Evolutionary conservation across 2,329 filamentous ascomycete genomes (phyloP), one percentile per base, ranked within the genome.

Genomic region (Fusarium agapanthi): DNA sequence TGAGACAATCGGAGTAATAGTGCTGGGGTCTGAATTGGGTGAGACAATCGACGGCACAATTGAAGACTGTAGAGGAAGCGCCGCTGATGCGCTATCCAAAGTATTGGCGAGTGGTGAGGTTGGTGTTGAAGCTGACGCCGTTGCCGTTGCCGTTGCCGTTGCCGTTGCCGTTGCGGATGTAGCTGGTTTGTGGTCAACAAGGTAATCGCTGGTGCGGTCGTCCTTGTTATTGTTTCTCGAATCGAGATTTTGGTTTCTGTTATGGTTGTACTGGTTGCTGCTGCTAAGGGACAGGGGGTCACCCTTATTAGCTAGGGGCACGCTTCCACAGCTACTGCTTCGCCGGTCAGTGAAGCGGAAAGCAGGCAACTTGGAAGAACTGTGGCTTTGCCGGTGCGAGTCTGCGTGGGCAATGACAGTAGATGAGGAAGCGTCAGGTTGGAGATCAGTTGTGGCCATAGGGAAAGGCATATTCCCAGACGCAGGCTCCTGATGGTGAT

Each of bases 311-410:
- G 77, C 72, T 75, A 73, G 59, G 74, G 70, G 69, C 71, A 74
- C 71, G 67, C 65, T 69, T 76, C 61, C 64, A 73, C 68, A 63
- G 45, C 65, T 66, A 51, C 55, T 75, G 67, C 65, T 82, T 62
- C 80, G 81, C 61, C 85, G 80, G 79, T 88, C 87, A 72, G 83
- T 85, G 76, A 87, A 87, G 65, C 87, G 87, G 78, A 86, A 88
- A 28, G 87, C 83, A 34, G 88, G 87, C 72, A 88, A 80, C 75
- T 88, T 89, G 69, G 87, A 89, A 43, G 86, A 85, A 76, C 84
- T 88, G 79, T 88, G 84, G 77, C 78, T 86, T 72, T 86, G 86
- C 61, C 87, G 86, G 79, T 88, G 87, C 48, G 80, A 79, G 74
- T 88, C 85, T 59, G 78, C 69, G 64, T 69, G 74, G 58, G 71